Base-by-base conservation (phyloP, 345 rosid genomes). In the Gossypium bickii region DNA sequence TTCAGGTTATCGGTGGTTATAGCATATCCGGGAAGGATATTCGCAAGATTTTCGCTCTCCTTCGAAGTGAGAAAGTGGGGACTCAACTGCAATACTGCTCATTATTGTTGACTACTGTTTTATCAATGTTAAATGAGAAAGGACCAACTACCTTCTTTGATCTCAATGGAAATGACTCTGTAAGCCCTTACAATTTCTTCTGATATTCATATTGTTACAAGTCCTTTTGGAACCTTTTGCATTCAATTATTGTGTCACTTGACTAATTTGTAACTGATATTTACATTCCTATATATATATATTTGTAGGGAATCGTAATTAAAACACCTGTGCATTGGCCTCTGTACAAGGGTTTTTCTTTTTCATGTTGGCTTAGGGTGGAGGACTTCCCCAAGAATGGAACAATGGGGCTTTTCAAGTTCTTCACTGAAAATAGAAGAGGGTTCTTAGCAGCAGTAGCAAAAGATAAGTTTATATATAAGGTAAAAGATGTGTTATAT, bases 21-120 rank as follows among this genome's bases (percentile, higher is more conserved):
- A 92, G 97, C 84, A 87, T 94, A 79, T 94, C 98, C 73, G 98
- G 98, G 75, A 94, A 90, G 89, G 98, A 94, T 83, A 92, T 94
- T 47, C 94, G 98, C 69, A 94, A 90, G 85, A 90, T 94, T 57
- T 94, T 94, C 72, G 90, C 97, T 63, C 90, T 94, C 76, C 97
- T 94, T 51, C 92, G 98, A 78, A 88, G 97, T 81, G 94, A 94
- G 85, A 94, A 90, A 89, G 93, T 92, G 67, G 91, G 94, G 48
- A 84, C 83, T 63, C 84, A 81, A 71, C 97, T 86, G 82, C 89
- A 88, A 70, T 90, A 88, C 82, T 90, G 94, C 84, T 92, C 97
- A 47, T 84, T 90, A n/a, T 80, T 94, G 82, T 82, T 94, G 82
- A 87, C 84, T 76, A 86, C 86, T 77, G 83, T 94, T 76, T 83